A percentile compares a stretch with the other conserved stretches of the same genome.
Conservation (phyloP, 805 yeast genomes). For the Candida insectorum region DNA sequence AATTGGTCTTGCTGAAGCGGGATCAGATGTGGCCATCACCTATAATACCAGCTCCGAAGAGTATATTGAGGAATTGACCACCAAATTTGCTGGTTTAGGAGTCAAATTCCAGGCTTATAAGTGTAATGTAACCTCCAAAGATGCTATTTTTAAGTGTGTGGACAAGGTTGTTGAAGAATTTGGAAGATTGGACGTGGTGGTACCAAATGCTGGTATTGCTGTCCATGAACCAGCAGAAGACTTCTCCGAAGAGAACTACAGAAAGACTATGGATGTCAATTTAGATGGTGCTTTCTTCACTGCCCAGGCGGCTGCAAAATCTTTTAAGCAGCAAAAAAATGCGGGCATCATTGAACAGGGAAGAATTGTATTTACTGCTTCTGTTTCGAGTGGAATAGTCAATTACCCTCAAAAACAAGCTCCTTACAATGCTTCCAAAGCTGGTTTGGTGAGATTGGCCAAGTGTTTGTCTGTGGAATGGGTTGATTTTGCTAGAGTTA, state of each 20-base stretch:
- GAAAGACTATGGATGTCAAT: slow-evolving; percentile 35
- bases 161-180: slow-evolving; percentile 28
- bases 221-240: slow-evolving; percentile 27
- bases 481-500: slow-evolving; percentile 78
- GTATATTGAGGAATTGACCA: slow-evolving; percentile 7
- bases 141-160: slow-evolving; percentile 28
- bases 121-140: slow-evolving; percentile 40
- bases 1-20: slow-evolving; percentile 38
- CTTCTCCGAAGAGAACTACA: slow-evolving; percentile 35
- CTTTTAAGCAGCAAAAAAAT: slow-evolving; percentile 32
- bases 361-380: slow-evolving; percentile 61
- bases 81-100: slow-evolving; percentile 10
- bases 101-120: slow-evolving; percentile 30
- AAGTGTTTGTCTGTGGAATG: slow-evolving; percentile 86
- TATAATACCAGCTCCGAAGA: slow-evolving; percentile 14
- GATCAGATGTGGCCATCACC: slow-evolving; percentile 39
- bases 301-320: slow-evolving; percentile 46
- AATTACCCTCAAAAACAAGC: slow-evolving; percentile 87
- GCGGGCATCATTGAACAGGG: slow-evolving; percentile 9
- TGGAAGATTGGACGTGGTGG: slow-evolving; percentile 37
- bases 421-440: slow-evolving; percentile 81
- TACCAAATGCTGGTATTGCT: slow-evolving; percentile 47
- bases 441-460: slow-evolving; percentile 72
- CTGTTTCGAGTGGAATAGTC: slow-evolving; percentile 83
- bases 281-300: slow-evolving; percentile 44